Conservation (phyloP, 306 rosid species). For the Begonia peltatifolia region DNA sequence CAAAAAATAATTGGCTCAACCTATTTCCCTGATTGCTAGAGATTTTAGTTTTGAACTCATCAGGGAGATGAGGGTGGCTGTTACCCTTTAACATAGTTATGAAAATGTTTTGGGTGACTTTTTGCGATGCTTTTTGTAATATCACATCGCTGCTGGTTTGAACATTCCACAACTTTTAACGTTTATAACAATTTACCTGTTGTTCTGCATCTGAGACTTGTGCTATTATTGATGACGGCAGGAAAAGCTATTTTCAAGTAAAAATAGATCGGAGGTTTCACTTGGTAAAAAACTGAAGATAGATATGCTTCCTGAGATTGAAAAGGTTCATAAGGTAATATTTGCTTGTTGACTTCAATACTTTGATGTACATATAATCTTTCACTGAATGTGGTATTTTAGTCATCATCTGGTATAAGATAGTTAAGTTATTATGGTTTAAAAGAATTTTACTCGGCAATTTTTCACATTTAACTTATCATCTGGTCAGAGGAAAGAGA, state of each 20-base stretch:
- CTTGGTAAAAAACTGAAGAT: constrained; percentile 83
- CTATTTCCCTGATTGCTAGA: too few species aligned
- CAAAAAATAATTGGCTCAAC: too few species aligned
- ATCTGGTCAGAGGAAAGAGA: constrained; percentile 67
- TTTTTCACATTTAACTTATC: constrained; percentile 7
- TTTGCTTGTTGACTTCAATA: constrained; percentile 2
- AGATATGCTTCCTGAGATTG: constrained; percentile 97
- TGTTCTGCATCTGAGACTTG: constrained; percentile 7
- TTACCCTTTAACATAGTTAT: too few species aligned
- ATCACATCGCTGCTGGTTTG: too few species aligned
- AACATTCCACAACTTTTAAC: too few species aligned
- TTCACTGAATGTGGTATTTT: neutral
- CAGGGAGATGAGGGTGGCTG: too few species aligned
- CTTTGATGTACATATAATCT: too few species aligned
- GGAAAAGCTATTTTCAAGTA: constrained; percentile 95
- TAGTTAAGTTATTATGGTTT: constrained; percentile 4
- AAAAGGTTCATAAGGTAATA: constrained; percentile 90
- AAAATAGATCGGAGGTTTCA: constrained; percentile 74
- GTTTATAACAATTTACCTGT: neutral
- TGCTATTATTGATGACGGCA: constrained; percentile 19
- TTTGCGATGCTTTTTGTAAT: too few species aligned
- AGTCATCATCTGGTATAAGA: neutral
- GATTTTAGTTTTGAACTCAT: too few species aligned
- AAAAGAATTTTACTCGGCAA: neutral
- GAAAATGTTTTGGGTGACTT: too few species aligned